These are phyloP conservation scores for Blastomyces emzantsi DNA, from an alignment of 2,329 filamentous ascomycete species.

Conservation along the genomic window DNA sequence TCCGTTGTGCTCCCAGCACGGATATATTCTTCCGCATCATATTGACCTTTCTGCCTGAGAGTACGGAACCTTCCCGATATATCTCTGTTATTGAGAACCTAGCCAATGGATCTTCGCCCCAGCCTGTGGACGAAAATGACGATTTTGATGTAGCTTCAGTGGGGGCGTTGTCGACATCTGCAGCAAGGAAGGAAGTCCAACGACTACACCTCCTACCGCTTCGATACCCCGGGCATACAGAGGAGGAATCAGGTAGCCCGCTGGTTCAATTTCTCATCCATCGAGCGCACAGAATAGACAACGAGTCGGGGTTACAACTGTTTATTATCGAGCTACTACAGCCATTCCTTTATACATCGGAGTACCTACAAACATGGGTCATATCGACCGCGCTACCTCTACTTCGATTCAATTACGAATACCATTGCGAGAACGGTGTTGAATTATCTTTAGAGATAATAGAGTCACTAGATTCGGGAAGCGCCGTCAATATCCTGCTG, in stretches of 20 bases:
- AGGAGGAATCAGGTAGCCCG: constrained; percentile 38
- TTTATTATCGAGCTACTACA: constrained; percentile 48
- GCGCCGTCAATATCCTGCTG: constrained; percentile 47
- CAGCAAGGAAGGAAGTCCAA: constrained; percentile 45
- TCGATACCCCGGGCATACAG: constrained; percentile 36
- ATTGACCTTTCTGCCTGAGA: constrained; percentile 54
- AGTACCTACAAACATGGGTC: constrained; percentile 49
- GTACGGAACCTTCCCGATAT: constrained; percentile 44
- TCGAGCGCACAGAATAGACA: constrained; percentile 51
- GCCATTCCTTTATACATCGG: constrained; percentile 48
- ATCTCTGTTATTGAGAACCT: constrained; percentile 41
- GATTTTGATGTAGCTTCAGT: constrained; percentile 41
- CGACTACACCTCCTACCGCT: constrained; percentile 46
- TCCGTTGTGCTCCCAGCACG: constrained; percentile 40
- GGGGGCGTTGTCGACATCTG: constrained; percentile 39
- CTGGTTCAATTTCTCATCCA: constrained; percentile 52
- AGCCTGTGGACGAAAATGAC: background rate
- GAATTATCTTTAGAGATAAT: constrained; percentile 43
- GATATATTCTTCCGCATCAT: constrained; percentile 51
- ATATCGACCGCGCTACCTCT: constrained; percentile 52
- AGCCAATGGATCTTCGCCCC: constrained; percentile 25
- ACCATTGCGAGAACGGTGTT: constrained; percentile 45
- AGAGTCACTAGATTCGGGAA: constrained; percentile 42
- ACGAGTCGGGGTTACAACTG: constrained; percentile 49
- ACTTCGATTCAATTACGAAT: constrained; percentile 53